These are phyloP conservation scores for Pyrus hybrid DNA, from an alignment of 331 rosid genomes.

Conservation along the genomic window DNA sequence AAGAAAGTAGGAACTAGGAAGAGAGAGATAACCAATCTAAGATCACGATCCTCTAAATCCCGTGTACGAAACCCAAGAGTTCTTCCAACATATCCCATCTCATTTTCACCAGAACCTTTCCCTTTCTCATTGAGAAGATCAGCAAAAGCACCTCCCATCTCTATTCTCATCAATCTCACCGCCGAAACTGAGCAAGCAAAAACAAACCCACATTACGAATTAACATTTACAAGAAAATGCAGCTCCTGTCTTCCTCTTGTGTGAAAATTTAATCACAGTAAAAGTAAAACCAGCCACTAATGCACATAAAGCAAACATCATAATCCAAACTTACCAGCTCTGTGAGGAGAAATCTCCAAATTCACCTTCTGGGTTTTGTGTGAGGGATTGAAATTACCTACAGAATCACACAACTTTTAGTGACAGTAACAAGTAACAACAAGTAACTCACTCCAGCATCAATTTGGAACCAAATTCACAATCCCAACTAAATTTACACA, in stretches of 20 bases:
- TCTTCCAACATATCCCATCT: conserved; percentile 82
- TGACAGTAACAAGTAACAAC: background rate
- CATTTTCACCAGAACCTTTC: conserved; percentile 90
- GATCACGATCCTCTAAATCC: conserved; percentile 66
- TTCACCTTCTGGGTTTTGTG: conserved; percentile 60
- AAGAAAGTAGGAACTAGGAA: conserved; percentile 8
- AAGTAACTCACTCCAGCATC: background rate
- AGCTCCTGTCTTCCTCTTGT: background rate
- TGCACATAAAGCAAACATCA: conserved; percentile 6
- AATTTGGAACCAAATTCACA: background rate
- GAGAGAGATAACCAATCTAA: conserved; percentile 57
- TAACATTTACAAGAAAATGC: background rate
- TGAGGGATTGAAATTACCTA: conserved; percentile 32
- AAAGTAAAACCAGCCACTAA: background rate
- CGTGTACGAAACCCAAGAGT: conserved; percentile 81
- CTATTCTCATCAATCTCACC: conserved; percentile 84
- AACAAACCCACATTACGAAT: background rate
- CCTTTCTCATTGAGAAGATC: conserved; percentile 90
- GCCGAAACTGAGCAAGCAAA: conserved; percentile 52
- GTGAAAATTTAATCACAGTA: background rate
- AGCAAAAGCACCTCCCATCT: conserved; percentile 90
- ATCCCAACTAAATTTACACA: no score
- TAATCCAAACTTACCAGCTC: conserved; percentile 53
- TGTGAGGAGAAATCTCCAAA: conserved; percentile 74
- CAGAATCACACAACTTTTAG: conserved; percentile 12